Percentiles rank a stretch among this genome's conserved stretches.
phyloP scores from a whole-genome alignment of 257 asterid genomes.

The Solanum lignicaule region DNA sequence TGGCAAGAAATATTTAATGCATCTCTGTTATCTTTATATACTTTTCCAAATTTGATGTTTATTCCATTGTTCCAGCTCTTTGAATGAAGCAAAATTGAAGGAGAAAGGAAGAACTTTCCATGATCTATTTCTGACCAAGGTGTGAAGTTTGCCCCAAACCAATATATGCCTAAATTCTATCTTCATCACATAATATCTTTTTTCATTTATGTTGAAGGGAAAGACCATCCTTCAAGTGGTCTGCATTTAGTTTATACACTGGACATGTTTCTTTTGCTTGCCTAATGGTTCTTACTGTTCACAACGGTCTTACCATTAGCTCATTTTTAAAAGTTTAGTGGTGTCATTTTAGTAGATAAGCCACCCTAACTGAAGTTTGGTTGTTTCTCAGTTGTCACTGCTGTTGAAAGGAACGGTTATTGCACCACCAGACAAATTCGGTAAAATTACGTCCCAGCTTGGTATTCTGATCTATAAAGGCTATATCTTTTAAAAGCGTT shows the following conservation, averaged over 20 bases:
- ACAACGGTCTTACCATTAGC: neutral
- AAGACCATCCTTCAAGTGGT: neutral
- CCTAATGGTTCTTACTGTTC: neutral
- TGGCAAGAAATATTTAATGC: neutral
- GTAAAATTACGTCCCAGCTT: conserved; percentile 25
- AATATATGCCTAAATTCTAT: conserved; percentile 2
- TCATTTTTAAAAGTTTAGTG: neutral
- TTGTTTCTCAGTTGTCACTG: conserved; percentile 66
- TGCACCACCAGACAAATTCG: conserved; percentile 97
- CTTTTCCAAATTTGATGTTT: conserved; percentile 6
- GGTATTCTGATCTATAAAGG: neutral
- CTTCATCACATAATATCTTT: neutral
- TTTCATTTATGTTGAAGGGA: neutral
- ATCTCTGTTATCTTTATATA: neutral
- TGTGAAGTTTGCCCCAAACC: conserved; percentile 10
- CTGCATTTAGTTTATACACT: neutral
- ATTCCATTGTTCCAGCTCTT: conserved; percentile 43
- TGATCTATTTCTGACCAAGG: conserved; percentile 92
- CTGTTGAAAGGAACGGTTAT: conserved; percentile 90
- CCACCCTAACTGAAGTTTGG: conserved; percentile 18
- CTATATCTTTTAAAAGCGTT: neutral
- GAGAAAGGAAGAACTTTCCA: conserved; percentile 89
- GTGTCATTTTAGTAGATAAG: neutral
- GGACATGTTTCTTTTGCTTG: neutral
- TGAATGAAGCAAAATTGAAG: conserved; percentile 89